These are phyloP conservation scores for Xylaria flabelliformis DNA, from an alignment of 495 filamentous ascomycete species.

Conservation along the genomic window DNA sequence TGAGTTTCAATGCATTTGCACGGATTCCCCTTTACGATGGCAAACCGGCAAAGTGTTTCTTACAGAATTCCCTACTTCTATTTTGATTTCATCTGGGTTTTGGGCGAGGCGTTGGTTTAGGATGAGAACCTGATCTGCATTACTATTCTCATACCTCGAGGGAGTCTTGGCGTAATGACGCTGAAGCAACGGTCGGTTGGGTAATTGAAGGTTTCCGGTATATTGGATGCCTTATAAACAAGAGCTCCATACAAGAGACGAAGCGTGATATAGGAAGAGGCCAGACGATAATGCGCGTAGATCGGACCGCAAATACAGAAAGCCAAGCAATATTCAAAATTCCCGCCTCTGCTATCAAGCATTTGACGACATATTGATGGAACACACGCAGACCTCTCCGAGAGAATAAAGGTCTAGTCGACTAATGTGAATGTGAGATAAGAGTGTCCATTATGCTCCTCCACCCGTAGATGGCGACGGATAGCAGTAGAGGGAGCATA, in stretches of 20 bases:
- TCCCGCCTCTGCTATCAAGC: constrained; percentile 12
- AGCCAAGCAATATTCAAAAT: constrained; percentile 17
- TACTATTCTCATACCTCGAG: background rate
- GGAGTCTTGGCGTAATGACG: constrained; percentile 5
- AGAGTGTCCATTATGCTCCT: background rate
- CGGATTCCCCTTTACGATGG: background rate
- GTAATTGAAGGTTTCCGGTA: constrained; percentile 7
- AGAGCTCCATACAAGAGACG: background rate
- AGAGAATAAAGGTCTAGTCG: background rate
- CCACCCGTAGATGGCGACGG: background rate
- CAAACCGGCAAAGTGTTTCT: background rate
- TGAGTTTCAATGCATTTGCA: background rate
- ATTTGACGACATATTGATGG: constrained; percentile 21
- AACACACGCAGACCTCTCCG: background rate
- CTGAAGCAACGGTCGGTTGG: constrained; percentile 1
- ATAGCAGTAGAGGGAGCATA: constrained; percentile 9
- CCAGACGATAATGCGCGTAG: constrained; percentile 16
- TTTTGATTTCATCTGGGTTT: constrained; percentile 13
- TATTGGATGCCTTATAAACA: constrained; percentile 8
- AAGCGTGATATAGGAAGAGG: constrained; percentile 5
- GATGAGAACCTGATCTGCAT: constrained; percentile 4
- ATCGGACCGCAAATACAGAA: constrained; percentile 21
- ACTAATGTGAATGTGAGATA: constrained; percentile 11
- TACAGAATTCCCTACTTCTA: background rate
- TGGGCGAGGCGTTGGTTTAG: constrained; percentile 19